Evolutionary conservation across 768 basidiomycete species (phyloP), one percentile per base, ranked within the genome.

Genomic region (Collybiopsis confluens): DNA sequence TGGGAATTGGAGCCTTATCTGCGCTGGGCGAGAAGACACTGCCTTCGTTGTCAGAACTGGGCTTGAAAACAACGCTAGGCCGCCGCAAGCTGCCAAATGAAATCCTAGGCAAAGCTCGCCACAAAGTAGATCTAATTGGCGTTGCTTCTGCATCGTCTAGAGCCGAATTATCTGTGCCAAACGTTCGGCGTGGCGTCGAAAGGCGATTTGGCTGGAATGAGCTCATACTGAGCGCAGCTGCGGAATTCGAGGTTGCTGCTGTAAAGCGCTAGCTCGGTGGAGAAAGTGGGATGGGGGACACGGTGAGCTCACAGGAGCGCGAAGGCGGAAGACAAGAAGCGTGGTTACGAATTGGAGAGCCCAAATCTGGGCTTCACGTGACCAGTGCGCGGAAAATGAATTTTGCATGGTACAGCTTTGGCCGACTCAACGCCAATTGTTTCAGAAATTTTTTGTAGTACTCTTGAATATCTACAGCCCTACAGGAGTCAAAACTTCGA

Each of bases 1-100:
- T 87, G 4, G 90, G 90, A 59, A 92, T 91, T 43, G 88, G 83
- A 1, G 88, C 67, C 20, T 80, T 71, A 37, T 85, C 84, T 1
- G 86, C 67, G 18, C 79, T 71, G 16, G 63, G 60, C n/a, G 73
- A 64, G 6, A 67, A 68, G 30, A 62, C 64, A 9, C 59, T 57
- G 27, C 49, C 55, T 11, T 68, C 68, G 18, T 67, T 64, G 38
- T 66, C 65, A 1, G 44, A 55, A 18, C 45, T 60, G 16, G 46
- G 60, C 54, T 64, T 65, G 60, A 67, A 65, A 11, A 65, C 62
- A 42, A 78, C 70, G 58, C 72, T 78, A 16, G 76, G 68, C 18
- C 72, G 67, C 56, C 62, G 68, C 50, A 65, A 68, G 48, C 67
- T 66, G 46, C 70, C 63, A 56, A 77, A 73, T 1, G 82, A 83